Evolutionary conservation across 163 green algal genomes (phyloP).

Genomic region (Scenedesmus sp.): DNA sequence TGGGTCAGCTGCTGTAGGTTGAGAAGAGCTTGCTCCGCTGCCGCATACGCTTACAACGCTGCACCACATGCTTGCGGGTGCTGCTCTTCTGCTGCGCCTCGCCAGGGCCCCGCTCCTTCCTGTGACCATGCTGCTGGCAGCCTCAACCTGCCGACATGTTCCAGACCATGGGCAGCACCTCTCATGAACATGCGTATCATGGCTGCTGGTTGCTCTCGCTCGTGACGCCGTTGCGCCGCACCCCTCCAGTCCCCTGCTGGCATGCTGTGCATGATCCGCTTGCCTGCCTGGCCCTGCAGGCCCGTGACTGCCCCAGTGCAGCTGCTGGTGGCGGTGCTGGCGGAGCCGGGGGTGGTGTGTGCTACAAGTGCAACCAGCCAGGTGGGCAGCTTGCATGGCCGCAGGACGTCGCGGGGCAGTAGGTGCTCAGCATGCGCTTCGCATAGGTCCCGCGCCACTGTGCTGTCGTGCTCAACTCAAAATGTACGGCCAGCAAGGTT

Average conservation of each 20-base stretch:
- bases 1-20: neutral
- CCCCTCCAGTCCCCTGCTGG: too few species aligned
- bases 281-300: neutral
- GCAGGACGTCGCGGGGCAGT: neutral
- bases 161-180: neutral
- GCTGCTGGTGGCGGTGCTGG: neutral
- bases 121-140: too few species aligned
- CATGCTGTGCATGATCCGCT: too few species aligned
- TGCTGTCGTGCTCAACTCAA: too few species aligned
- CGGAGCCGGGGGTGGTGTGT: neutral
- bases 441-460: too few species aligned
- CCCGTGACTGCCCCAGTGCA: neutral
- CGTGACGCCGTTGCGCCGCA: neutral
- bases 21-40: neutral
- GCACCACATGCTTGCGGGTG: too few species aligned
- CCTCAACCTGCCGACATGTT: too few species aligned
- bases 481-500: too few species aligned
- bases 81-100: too few species aligned
- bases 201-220: too few species aligned
- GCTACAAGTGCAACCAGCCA: constrained; percentile 36
- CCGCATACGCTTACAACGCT: neutral
- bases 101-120: too few species aligned
- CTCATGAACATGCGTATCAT: neutral
- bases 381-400: neutral
- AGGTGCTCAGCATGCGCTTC: neutral